These are phyloP conservation scores for Talaromyces sp. DNA, from an alignment of 2,329 filamentous ascomycete genomes.

Conservation along the genomic window DNA sequence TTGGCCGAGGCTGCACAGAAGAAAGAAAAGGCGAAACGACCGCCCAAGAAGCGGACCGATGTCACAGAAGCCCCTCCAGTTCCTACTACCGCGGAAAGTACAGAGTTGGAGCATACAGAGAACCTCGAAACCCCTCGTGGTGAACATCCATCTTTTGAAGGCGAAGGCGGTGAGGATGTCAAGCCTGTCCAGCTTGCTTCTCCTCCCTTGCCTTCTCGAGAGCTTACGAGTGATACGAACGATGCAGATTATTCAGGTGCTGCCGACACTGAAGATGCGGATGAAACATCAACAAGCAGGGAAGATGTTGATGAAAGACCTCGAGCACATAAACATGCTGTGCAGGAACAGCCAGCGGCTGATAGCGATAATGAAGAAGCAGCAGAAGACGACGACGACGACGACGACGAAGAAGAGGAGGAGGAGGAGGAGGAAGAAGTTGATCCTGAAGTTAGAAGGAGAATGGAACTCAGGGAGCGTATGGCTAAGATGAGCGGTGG, in stretches of 20 bases:
- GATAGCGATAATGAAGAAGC: conserved; percentile 43
- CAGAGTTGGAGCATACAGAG: conserved; percentile 32
- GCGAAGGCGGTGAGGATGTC: conserved; percentile 24
- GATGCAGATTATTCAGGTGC: conserved; percentile 66
- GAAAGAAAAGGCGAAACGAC: conserved; percentile 84
- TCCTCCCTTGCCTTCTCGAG: conserved; percentile 47
- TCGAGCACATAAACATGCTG: conserved; percentile 24
- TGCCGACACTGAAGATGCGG: conserved; percentile 63
- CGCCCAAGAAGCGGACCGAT: conserved; percentile 61
- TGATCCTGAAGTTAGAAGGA: conserved; percentile 80
- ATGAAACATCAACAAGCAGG: conserved; percentile 64
- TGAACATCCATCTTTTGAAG: conserved; percentile 34
- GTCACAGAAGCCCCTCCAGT: conserved; percentile 43
- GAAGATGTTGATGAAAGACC: conserved; percentile 69
- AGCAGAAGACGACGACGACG: conserved; percentile 53
- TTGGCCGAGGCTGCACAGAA: conserved; percentile 75
- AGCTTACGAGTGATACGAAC: conserved; percentile 61
- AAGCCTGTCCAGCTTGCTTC: conserved; percentile 28
- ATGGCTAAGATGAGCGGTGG: conserved; percentile 99
- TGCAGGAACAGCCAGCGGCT: conserved; percentile 46
- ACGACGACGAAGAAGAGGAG: too few species aligned
- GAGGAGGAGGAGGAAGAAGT: conserved; percentile 82
- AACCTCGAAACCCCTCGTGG: conserved; percentile 36
- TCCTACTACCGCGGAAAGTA: conserved; percentile 25
- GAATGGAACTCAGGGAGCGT: conserved; percentile 83